Evolutionary conservation across 345 rosid genomes (phyloP).

Genomic region (Laguncularia racemosa): DNA sequence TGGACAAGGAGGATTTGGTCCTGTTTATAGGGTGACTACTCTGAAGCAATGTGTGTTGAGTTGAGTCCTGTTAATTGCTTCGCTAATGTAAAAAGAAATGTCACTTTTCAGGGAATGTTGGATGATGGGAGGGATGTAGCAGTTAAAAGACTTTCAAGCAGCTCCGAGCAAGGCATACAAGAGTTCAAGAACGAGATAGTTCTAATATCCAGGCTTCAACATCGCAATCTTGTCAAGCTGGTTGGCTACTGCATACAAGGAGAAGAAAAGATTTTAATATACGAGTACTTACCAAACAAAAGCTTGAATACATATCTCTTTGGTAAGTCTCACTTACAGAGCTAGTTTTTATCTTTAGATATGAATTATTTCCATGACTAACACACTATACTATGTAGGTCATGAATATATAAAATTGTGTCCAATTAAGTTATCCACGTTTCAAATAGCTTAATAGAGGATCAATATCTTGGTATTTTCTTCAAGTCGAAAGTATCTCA

Average conservation of each 20-base stretch:
- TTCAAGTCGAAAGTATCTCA: too few species aligned
- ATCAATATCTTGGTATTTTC: too few species aligned
- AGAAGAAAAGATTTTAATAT: conserved; percentile 49
- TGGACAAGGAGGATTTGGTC: conserved; percentile 11
- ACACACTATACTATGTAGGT: too few species aligned
- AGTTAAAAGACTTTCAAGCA: conserved; percentile 46
- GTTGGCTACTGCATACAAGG: conserved; percentile 51
- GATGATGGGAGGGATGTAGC: conserved; percentile 38
- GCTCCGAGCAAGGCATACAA: conserved; percentile 50
- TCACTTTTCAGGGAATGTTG: conserved; percentile 34
- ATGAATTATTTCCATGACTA: too few species aligned
- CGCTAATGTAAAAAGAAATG: not conserved
- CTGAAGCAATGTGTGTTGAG: not conserved
- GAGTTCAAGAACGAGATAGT: conserved; percentile 55
- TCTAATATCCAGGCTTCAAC: conserved; percentile 55
- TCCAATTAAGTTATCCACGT: too few species aligned
- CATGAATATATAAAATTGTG: too few species aligned
- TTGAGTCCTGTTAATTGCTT: not conserved
- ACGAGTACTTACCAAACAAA: conserved; percentile 38
- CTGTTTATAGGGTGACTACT: conserved; percentile 3
- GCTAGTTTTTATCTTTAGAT: not conserved
- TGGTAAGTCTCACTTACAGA: conserved; percentile 4
- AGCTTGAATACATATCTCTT: conserved; percentile 25
- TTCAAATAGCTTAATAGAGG: too few species aligned
- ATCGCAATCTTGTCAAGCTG: conserved; percentile 53